Evolutionary conservation across 768 basidiomycete species (phyloP).

Genomic region (Tricholoma terreum): DNA sequence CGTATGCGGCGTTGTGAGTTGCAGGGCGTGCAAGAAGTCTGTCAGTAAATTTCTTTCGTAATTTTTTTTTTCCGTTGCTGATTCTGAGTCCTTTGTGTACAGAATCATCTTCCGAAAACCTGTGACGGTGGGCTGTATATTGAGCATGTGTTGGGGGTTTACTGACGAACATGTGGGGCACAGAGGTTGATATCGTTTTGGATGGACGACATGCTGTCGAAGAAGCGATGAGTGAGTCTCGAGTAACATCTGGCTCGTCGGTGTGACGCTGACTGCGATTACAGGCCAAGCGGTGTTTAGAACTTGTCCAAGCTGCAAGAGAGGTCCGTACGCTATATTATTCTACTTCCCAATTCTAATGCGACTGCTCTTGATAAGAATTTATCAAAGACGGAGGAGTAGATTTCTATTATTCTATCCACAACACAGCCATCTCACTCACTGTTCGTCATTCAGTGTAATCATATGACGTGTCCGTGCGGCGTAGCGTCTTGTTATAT

Average conservation of each 20-base stretch:
- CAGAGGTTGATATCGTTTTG: conserved; percentile 55
- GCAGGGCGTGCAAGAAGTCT: conserved; percentile 62
- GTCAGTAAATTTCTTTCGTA: conserved; percentile 31
- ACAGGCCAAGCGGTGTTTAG: conserved; percentile 68
- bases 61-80: too few species aligned
- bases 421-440: conserved; percentile 20
- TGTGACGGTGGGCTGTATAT: conserved; percentile 30
- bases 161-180: not conserved
- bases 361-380: not conserved
- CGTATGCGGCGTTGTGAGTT: conserved; percentile 60
- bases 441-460: conserved; percentile 64
- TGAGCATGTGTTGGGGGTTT: conserved; percentile 18
- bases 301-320: conserved; percentile 69
- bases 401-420: conserved; percentile 1
- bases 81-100: not conserved
- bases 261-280: not conserved
- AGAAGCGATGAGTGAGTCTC: conserved; percentile 71
- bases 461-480: conserved; percentile 76
- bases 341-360: not conserved
- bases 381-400: conserved; percentile 16
- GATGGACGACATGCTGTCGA: conserved; percentile 67
- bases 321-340: conserved; percentile 40
- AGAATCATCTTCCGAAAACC: conserved; percentile 68
- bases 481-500: conserved; percentile 65
- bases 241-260: not conserved